These are phyloP conservation scores for Datisca glomerata DNA, from an alignment of 306 rosid genomes.

Conservation along the genomic window DNA sequence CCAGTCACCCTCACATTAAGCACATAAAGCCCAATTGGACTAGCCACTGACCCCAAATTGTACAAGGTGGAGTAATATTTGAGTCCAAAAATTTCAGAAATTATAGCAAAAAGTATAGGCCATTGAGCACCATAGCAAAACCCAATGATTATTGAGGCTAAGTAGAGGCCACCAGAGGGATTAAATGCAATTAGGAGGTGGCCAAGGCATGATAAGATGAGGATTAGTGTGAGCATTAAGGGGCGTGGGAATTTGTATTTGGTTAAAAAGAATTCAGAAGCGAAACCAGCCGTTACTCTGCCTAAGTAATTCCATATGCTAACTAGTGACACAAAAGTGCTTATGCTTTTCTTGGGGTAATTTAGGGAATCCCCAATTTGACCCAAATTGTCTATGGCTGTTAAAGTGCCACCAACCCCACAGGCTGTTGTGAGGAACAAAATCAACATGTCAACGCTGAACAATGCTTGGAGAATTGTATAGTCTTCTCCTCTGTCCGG, in stretches of 20 bases:
- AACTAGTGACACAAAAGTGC: constrained; percentile 38
- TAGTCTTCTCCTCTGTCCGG: constrained; percentile 44
- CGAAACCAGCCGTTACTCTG: constrained; percentile 35
- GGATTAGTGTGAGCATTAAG: constrained; percentile 30
- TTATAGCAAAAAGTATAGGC: constrained; percentile 13
- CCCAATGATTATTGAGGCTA: constrained; percentile 17
- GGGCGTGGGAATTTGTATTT: constrained; percentile 39
- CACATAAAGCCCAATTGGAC: constrained; percentile 13
- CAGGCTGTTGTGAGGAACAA: constrained; percentile 32
- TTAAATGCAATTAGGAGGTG: constrained; percentile 40
- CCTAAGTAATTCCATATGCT: constrained; percentile 58
- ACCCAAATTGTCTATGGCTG: constrained; percentile 42
- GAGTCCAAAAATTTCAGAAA: constrained; percentile 13
- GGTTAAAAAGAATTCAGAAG: constrained; percentile 23
- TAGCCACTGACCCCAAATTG: constrained; percentile 14
- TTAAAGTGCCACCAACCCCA: constrained; percentile 43
- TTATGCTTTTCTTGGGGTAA: constrained; percentile 23
- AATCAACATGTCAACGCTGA: constrained; percentile 39
- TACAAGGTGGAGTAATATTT: constrained; percentile 15
- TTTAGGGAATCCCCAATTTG: constrained; percentile 28
- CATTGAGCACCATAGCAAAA: constrained; percentile 15
- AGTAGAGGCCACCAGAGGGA: constrained; percentile 29
- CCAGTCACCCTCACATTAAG: constrained; percentile 8
- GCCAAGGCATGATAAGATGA: constrained; percentile 34
- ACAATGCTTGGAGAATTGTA: constrained; percentile 44